Percentiles rank a stretch among this genome's conserved stretches.
phyloP scores from a whole-genome alignment of 495 filamentous ascomycete genomes.

The Penicillium daleae region DNA sequence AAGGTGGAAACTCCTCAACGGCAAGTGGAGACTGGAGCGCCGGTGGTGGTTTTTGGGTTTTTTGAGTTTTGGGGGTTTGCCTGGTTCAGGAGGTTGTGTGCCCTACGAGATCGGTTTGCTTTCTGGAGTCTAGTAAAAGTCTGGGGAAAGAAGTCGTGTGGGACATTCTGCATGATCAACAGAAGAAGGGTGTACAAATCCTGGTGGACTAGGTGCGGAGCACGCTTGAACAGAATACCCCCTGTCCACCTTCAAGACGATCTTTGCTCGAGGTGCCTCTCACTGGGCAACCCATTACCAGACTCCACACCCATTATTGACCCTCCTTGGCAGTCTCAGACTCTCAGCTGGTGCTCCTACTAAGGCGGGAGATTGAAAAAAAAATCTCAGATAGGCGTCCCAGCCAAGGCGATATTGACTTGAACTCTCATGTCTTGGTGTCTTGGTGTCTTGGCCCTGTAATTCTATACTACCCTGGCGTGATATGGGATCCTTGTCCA shows the following conservation, averaged over 20 bases:
- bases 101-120: background rate
- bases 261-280: background rate
- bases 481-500: background rate
- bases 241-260: background rate
- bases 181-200: background rate
- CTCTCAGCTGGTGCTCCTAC: background rate
- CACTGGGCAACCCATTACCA: background rate
- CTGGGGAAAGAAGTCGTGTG: constrained; percentile 8
- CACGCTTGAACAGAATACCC: background rate
- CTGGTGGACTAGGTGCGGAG: background rate
- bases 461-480: background rate
- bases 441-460: background rate
- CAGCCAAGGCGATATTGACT: background rate
- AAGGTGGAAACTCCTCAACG: constrained; percentile 5
- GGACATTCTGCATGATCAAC: background rate
- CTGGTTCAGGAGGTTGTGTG: constrained; percentile 5
- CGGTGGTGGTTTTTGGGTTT: constrained; percentile 1
- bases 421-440: background rate
- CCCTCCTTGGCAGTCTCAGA: constrained; percentile 1
- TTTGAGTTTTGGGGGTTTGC: background rate
- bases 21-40: constrained; percentile 2
- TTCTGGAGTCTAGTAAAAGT: background rate
- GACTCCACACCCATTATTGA: background rate
- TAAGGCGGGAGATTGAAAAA: background rate
- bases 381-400: background rate